These are phyloP conservation scores for Fusarium hainanense DNA, from an alignment of 2,329 filamentous ascomycete genomes.

Conservation along the genomic window DNA sequence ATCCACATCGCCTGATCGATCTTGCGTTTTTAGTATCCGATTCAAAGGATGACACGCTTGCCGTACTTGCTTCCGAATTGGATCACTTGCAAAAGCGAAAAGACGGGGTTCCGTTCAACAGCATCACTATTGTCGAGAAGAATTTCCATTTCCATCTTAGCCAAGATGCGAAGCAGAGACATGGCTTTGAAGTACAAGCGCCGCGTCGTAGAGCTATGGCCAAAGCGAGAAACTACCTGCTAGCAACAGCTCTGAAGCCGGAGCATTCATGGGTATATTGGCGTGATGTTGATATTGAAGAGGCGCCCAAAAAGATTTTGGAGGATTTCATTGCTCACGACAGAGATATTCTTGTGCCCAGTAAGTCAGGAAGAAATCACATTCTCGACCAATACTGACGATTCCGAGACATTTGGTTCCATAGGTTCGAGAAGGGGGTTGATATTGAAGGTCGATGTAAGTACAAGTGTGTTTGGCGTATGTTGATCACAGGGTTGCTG, in stretches of 20 bases:
- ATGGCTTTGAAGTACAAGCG: conserved; percentile 87
- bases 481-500: conserved; percentile 10
- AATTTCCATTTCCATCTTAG: conserved; percentile 83
- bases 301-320: conserved; percentile 86
- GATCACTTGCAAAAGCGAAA: conserved; percentile 86
- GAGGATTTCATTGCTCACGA: conserved; percentile 97
- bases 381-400: conserved; percentile 35
- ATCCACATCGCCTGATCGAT: conserved; percentile 95
- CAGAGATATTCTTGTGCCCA: conserved; percentile 91
- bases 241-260: conserved; percentile 84
- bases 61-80: conserved; percentile 85
- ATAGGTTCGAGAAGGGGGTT: conserved; percentile 80
- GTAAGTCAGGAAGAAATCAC: conserved; percentile 63
- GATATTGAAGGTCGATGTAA: conserved; percentile 96
- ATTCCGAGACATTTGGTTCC: conserved; percentile 90
- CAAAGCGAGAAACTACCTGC: conserved; percentile 89
- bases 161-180: conserved; percentile 84
- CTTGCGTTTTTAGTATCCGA: conserved; percentile 95
- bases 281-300: conserved; percentile 96
- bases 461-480: conserved; percentile 48
- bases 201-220: conserved; percentile 92
- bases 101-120: conserved; percentile 86
- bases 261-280: conserved; percentile 99
- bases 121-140: conserved; percentile 87
- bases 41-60: conserved; percentile 89